These are phyloP conservation scores for Aspergillus sp. DNA, from an alignment of 2,329 filamentous ascomycete species.

Conservation along the genomic window DNA sequence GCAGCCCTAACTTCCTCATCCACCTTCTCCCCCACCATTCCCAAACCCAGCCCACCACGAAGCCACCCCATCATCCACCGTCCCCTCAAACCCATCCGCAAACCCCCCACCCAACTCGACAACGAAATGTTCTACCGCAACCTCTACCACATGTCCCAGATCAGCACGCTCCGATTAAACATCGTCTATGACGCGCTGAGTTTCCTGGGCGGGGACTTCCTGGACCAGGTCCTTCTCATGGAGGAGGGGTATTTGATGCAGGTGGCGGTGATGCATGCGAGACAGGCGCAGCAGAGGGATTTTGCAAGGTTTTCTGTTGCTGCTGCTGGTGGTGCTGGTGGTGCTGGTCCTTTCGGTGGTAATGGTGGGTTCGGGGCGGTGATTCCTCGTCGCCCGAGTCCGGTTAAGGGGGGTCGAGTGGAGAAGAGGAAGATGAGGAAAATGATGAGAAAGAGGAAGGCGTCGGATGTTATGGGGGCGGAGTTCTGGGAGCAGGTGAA, in stretches of 20 bases:
- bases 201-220: neutral
- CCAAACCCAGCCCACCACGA: neutral
- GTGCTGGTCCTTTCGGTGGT: too few relatives aligned
- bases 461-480: too few relatives aligned
- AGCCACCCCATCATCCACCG: too few relatives aligned
- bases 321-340: too few relatives aligned
- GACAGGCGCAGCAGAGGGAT: too few relatives aligned
- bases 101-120: slow-evolving; percentile 17
- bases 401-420: too few relatives aligned
- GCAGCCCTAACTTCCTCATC: neutral
- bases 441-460: neutral
- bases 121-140: slow-evolving; percentile 17
- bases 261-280: neutral
- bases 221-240: neutral
- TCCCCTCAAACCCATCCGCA: slow-evolving; percentile 9
- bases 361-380: too few relatives aligned
- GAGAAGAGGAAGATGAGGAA: too few relatives aligned
- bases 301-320: too few relatives aligned
- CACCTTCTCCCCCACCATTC: neutral
- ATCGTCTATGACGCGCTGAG: slow-evolving; percentile 13
- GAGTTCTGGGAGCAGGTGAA: neutral
- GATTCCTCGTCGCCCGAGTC: too few relatives aligned
- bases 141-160: slow-evolving; percentile 10
- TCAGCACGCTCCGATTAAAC: slow-evolving; percentile 7
- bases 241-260: neutral